These are phyloP conservation scores for Carex pumila DNA, from an alignment of 176 grass and related monocot genomes.

Conservation along the genomic window DNA sequence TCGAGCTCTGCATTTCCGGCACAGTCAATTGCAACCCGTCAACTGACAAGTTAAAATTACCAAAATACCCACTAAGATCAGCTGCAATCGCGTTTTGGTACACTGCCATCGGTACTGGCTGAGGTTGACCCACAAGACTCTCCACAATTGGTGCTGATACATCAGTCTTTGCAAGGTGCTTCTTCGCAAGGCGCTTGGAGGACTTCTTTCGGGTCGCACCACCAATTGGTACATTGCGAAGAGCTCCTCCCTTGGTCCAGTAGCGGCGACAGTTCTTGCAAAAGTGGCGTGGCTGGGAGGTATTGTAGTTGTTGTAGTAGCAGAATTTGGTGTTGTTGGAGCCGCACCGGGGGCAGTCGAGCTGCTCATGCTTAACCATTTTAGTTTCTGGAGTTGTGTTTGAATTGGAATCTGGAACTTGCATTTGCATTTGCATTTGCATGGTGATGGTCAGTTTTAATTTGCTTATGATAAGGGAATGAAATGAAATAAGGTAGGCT, in stretches of 20 bases:
- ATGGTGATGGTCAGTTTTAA: neutral
- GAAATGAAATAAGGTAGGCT: neutral
- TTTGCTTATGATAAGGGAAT: neutral
- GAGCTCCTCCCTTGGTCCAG: slow-evolving; percentile 64
- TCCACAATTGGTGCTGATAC: neutral
- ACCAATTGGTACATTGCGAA: slow-evolving; percentile 64
- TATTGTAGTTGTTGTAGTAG: slow-evolving; percentile 99
- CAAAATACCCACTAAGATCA: neutral
- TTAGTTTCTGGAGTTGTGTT: neutral
- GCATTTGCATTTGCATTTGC: slow-evolving; percentile 10
- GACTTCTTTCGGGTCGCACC: slow-evolving; percentile 42
- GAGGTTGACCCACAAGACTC: neutral
- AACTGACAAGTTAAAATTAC: neutral
- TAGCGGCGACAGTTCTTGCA: slow-evolving; percentile 60
- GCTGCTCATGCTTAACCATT: slow-evolving; percentile 32
- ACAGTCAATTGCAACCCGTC: neutral
- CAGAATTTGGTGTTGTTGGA: slow-evolving; percentile 93
- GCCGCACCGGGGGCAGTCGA: slow-evolving; percentile 64
- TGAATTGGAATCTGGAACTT: neutral
- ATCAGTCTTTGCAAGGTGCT: neutral
- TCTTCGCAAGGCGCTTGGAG: slow-evolving; percentile 14
- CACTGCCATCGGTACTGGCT: neutral
- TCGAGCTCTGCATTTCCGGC: neutral
- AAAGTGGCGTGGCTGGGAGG: slow-evolving; percentile 56
- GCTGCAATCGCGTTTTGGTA: slow-evolving; percentile 11